Conservation (phyloP, 129 eudicot genomes). For the Helianthus tuberosus region DNA sequence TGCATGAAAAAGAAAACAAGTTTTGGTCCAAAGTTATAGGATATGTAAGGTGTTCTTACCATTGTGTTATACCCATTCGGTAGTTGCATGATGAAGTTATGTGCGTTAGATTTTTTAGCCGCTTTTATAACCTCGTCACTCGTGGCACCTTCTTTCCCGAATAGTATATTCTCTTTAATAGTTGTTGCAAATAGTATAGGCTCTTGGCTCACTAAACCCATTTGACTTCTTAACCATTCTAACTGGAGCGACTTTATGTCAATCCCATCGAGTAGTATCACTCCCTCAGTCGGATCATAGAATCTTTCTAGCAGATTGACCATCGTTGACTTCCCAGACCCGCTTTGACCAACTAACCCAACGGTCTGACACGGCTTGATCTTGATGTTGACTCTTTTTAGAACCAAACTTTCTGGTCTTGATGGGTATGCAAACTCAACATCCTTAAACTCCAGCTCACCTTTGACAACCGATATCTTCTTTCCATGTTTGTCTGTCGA, state of each 20-base stretch:
- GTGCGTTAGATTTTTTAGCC: constrained; percentile 26
- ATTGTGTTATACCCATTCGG: constrained; percentile 31
- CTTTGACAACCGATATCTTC: constrained; percentile 17
- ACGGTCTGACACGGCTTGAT: constrained; percentile 26
- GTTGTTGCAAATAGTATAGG: constrained; percentile 40
- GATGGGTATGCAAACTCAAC: constrained; percentile 37
- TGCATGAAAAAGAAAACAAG: neutral
- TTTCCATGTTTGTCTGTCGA: constrained; percentile 28
- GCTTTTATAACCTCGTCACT: constrained; percentile 27
- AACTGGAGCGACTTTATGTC: constrained; percentile 30
- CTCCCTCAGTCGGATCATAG: constrained; percentile 37
- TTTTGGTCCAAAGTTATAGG: neutral
- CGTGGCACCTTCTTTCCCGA: constrained; percentile 38
- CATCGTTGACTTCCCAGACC: constrained; percentile 40
- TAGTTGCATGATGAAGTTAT: constrained; percentile 39
- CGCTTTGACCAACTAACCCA: constrained; percentile 40
- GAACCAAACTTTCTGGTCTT: constrained; percentile 33
- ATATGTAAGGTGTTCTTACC: constrained; percentile 11
- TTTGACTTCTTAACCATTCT: constrained; percentile 36
- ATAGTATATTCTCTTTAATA: constrained; percentile 33
- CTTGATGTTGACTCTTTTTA: constrained; percentile 21
- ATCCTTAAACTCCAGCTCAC: constrained; percentile 26
- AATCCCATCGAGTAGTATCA: constrained; percentile 33
- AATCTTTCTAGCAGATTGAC: constrained; percentile 38
- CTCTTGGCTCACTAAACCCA: constrained; percentile 40